Percentiles rank a stretch among this genome's conserved stretches.
Conservation (phyloP, 2,329 filamentous ascomycete species). For the Arthrobotrys sinensis region DNA sequence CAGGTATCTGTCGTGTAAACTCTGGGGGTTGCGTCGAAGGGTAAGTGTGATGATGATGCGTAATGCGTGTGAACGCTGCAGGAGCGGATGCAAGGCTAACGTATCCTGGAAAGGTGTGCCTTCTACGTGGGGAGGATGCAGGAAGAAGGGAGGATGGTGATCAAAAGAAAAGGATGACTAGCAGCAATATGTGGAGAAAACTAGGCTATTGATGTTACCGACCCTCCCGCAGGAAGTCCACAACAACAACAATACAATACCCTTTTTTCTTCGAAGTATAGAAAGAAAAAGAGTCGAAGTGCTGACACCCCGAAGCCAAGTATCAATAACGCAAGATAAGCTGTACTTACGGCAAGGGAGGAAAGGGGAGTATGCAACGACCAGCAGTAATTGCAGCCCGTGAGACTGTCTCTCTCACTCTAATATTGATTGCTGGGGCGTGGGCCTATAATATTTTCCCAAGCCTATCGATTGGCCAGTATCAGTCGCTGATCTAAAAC, state of each 20-base stretch:
- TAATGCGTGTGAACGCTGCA: constrained; percentile 60
- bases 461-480: constrained; percentile 60
- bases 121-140: constrained; percentile 61
- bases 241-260: constrained; percentile 54
- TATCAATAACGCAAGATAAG: constrained; percentile 53
- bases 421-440: constrained; percentile 55
- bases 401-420: constrained; percentile 48
- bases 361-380: constrained; percentile 27
- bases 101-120: constrained; percentile 60
- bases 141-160: constrained; percentile 57
- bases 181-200: constrained; percentile 56
- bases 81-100: constrained; percentile 61
- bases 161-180: constrained; percentile 60
- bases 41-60: constrained; percentile 59
- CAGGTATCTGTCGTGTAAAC: constrained; percentile 60
- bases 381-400: constrained; percentile 51
- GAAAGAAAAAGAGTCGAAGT: constrained; percentile 42
- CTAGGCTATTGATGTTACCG: constrained; percentile 49
- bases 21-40: constrained; percentile 47
- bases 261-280: constrained; percentile 44
- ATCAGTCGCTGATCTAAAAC: constrained; percentile 62
- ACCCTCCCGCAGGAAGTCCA: constrained; percentile 49
- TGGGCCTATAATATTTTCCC: constrained; percentile 60
- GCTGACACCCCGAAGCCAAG: constrained; percentile 34
- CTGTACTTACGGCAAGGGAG: constrained; percentile 55